A percentile compares a stretch with the other conserved stretches of the same genome.
These are phyloP conservation scores for Paecilomyces formosus DNA, from an alignment of 2,329 filamentous ascomycete species.

Conservation along the genomic window DNA sequence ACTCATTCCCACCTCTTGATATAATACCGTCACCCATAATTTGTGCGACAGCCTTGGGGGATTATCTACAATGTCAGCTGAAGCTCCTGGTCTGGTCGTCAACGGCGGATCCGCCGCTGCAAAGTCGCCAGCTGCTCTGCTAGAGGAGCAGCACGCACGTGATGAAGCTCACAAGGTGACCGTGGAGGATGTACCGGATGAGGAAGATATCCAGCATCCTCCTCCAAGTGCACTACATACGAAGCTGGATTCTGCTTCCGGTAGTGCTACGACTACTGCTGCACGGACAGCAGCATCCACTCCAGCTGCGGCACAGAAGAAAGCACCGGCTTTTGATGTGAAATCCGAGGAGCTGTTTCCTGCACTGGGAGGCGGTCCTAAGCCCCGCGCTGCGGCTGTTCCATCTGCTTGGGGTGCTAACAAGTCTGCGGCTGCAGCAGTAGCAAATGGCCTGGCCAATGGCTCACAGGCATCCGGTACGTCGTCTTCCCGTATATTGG, in stretches of 20 bases:
- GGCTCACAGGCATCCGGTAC: constrained; percentile 44
- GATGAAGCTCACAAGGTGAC: constrained; percentile 55
- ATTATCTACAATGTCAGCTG: constrained; percentile 23
- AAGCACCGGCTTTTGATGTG: constrained; percentile 59
- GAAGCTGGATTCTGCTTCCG: constrained; percentile 6
- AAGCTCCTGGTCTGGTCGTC: constrained; percentile 19
- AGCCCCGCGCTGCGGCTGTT: constrained; percentile 54
- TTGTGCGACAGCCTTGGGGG: neutral
- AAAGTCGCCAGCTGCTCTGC: constrained; percentile 45
- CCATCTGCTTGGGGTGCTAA: constrained; percentile 73
- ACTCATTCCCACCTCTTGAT: constrained; percentile 4
- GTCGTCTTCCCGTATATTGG: constrained; percentile 54
- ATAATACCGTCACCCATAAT: neutral
- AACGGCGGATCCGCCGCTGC: constrained; percentile 21
- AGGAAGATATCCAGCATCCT: constrained; percentile 60
- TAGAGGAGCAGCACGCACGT: constrained; percentile 47
- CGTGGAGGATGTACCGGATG: constrained; percentile 74
- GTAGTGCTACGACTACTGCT: neutral
- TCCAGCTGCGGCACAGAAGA: constrained; percentile 29
- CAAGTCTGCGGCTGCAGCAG: constrained; percentile 33
- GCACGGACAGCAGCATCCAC: constrained; percentile 16
- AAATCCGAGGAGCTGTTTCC: constrained; percentile 89
- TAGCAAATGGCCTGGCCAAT: constrained; percentile 45
- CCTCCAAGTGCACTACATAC: constrained; percentile 39
- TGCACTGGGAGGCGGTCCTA: constrained; percentile 67